Conservation (phyloP, 2,329 filamentous ascomycete genomes). For the Cyclaneusma minus region DNA sequence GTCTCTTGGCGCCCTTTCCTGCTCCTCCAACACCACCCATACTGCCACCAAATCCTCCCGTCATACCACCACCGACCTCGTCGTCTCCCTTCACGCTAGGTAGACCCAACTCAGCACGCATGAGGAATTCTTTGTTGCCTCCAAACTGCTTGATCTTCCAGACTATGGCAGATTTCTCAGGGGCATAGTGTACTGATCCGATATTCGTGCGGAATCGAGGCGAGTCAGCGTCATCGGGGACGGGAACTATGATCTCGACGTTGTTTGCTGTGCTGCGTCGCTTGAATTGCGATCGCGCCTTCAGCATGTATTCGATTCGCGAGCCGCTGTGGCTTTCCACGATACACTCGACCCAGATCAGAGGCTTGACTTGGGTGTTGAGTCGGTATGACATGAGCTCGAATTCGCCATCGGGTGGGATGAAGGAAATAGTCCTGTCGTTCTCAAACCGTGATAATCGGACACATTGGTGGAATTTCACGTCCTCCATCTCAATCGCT, state of each 20-base stretch:
- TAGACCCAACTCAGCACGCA: conserved; percentile 89
- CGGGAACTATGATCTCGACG: conserved; percentile 92
- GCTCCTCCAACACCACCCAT: conserved; percentile 76
- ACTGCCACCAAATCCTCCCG: conserved; percentile 87
- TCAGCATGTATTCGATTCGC: conserved; percentile 97
- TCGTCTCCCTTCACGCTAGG: conserved; percentile 92
- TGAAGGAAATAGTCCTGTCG: conserved; percentile 96
- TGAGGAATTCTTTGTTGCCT: conserved; percentile 94
- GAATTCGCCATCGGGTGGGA: conserved; percentile 95
- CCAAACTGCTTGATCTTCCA: conserved; percentile 99
- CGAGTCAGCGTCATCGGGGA: conserved; percentile 92
- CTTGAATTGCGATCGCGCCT: conserved; percentile 97
- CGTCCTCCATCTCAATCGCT: conserved; percentile 98
- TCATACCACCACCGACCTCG: conserved; percentile 93
- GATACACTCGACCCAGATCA: conserved; percentile 98
- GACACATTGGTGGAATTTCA: conserved; percentile 98
- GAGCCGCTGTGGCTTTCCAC: conserved; percentile 93
- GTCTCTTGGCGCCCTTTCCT: conserved; percentile 77
- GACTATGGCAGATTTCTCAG: conserved; percentile 91
- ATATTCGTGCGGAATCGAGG: conserved; percentile 96
- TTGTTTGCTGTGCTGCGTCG: conserved; percentile 95
- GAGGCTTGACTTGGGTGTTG: conserved; percentile 94
- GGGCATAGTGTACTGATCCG: conserved; percentile 91
- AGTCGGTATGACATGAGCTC: conserved; percentile 98
- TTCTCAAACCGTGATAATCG: conserved; percentile 93